Percentiles rank a stretch among this genome's conserved stretches.
phyloP scores from a whole-genome alignment of 805 yeast genomes.

The Yarrowia divulgata region DNA sequence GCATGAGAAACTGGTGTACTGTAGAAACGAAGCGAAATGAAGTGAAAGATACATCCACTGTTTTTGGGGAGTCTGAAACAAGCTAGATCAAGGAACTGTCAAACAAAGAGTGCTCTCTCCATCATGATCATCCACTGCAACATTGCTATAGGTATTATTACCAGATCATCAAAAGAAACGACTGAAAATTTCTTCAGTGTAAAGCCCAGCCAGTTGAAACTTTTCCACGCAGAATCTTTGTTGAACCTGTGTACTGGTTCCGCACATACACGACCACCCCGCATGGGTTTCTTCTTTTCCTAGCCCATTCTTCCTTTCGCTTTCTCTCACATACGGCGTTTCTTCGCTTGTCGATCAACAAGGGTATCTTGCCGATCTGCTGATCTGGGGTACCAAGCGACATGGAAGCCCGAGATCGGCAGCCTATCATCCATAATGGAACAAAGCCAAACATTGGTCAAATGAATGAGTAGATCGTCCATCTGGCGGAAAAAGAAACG shows the following conservation, averaged over 20 bases:
- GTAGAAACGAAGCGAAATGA: no score
- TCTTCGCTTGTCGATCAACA: slow-evolving; percentile 12
- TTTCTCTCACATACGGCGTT: no score
- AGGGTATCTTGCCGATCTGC: slow-evolving; percentile 23
- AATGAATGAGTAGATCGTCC: no score
- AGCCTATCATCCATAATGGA: not conserved
- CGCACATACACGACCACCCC: not conserved
- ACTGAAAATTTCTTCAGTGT: not conserved
- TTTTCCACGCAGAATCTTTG: not conserved
- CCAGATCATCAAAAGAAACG: slow-evolving; percentile 6
- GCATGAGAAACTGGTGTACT: no score
- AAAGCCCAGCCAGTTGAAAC: not conserved
- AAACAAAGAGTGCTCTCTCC: no score
- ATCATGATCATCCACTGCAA: not conserved
- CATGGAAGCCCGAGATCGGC: slow-evolving; percentile 11
- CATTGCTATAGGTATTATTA: not conserved
- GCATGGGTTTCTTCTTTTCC: not conserved
- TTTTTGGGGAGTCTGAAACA: not conserved
- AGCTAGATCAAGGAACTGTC: not conserved
- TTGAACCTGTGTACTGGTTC: not conserved
- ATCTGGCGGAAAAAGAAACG: not conserved
- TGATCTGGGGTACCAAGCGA: slow-evolving; percentile 8
- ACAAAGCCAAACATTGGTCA: not conserved
- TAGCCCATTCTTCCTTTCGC: not conserved
- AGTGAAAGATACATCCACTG: no score